These are phyloP conservation scores for Trichoderma gracile DNA, from an alignment of 2,329 filamentous ascomycete species.

Conservation along the genomic window DNA sequence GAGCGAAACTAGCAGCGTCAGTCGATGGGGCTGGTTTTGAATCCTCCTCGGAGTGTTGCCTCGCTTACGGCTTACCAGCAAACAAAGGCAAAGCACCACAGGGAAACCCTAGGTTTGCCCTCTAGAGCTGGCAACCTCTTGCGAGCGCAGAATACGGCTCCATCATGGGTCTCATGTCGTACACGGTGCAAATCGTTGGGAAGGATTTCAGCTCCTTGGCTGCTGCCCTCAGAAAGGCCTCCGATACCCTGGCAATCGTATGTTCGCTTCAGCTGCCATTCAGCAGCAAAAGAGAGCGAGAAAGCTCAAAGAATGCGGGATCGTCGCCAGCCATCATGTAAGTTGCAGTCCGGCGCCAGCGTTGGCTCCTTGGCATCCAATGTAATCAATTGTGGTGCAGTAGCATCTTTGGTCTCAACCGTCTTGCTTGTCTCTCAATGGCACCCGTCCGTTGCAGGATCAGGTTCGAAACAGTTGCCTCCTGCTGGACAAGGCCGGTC, in stretches of 20 bases:
- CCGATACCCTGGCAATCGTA: background rate
- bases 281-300: background rate
- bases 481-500: background rate
- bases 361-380: background rate
- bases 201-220: background rate
- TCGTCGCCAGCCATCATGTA: background rate
- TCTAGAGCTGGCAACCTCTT: no score
- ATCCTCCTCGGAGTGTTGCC: background rate
- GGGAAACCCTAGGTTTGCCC: background rate
- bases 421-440: background rate
- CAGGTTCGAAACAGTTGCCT: background rate
- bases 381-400: no score
- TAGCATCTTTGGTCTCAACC: background rate
- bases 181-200: background rate
- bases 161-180: background rate
- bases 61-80: constrained; percentile 11
- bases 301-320: background rate
- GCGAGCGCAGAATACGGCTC: background rate
- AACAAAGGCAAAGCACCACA: background rate
- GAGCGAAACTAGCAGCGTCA: background rate
- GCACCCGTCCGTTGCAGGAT: background rate
- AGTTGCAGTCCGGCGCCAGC: background rate
- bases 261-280: background rate
- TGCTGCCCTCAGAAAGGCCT: background rate
- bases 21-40: background rate